phyloP scores from a whole-genome alignment of 2,329 filamentous ascomycete genomes.

The Aspergillus transmontanensis region DNA sequence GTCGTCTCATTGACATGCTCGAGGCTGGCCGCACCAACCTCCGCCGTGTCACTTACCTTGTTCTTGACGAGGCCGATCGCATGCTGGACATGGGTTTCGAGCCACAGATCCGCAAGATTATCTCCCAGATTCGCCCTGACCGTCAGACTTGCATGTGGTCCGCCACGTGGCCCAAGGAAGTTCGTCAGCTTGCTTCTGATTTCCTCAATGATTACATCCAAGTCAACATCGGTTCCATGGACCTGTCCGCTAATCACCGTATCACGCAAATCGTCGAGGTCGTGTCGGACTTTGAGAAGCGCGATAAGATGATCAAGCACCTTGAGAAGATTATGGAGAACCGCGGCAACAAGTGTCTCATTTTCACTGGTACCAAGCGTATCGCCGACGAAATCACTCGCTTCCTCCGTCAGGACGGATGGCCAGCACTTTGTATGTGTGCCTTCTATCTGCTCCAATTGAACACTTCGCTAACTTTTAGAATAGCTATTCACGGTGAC shows the following conservation, averaged over 20 bases:
- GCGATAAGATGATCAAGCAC: conserved; percentile 95
- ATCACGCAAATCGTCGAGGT: conserved; percentile 98
- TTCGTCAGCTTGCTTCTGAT: conserved; percentile 85
- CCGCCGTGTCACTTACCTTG: conserved; percentile 94
- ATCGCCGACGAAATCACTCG: conserved; percentile 97
- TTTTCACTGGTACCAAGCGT: conserved; percentile 86
- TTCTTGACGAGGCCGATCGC: conserved; percentile 97
- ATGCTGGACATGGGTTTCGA: conserved; percentile 99
- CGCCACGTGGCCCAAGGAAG: conserved; percentile 98
- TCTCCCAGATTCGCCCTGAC: conserved; percentile 94
- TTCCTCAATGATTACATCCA: conserved; percentile 97
- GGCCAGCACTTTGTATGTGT: conserved; percentile 88
- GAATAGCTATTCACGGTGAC: conserved; percentile 89
- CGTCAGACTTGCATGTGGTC: conserved; percentile 99
- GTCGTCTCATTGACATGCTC: conserved; percentile 97
- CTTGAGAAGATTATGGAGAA: conserved; percentile 98
- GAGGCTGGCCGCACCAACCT: conserved; percentile 98
- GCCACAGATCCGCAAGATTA: conserved; percentile 98
- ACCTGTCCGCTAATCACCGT: conserved; percentile 93
- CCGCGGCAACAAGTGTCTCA: conserved; percentile 90
- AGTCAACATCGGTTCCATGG: conserved; percentile 97
- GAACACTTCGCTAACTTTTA: conserved; percentile 39
- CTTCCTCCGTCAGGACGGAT: conserved; percentile 95
- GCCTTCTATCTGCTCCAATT: conserved; percentile 22
- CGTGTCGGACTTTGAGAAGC: conserved; percentile 94